A percentile compares a stretch with the other conserved stretches of the same genome.
These are phyloP conservation scores for Gnomoniopsis sp. DNA, from an alignment of 2,329 filamentous ascomycete genomes.

Conservation along the genomic window DNA sequence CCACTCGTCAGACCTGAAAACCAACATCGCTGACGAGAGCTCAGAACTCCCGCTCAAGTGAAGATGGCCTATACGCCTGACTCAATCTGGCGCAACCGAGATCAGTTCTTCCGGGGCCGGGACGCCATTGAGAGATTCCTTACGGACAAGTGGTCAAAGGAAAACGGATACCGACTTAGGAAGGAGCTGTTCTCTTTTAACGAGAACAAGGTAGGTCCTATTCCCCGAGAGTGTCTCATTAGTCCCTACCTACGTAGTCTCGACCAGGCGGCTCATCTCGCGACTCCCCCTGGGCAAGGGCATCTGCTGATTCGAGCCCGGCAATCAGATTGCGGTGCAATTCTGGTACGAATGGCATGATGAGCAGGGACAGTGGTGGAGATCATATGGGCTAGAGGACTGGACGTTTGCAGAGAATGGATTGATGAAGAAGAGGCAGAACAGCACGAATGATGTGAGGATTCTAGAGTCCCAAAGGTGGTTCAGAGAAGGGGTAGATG, in stretches of 20 bases:
- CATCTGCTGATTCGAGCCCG: background rate
- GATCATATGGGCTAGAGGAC: slow-evolving; percentile 81
- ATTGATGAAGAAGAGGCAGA: slow-evolving; percentile 69
- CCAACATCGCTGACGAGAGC: background rate
- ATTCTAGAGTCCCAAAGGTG: slow-evolving; percentile 62
- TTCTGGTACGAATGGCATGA: slow-evolving; percentile 89
- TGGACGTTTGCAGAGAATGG: slow-evolving; percentile 73
- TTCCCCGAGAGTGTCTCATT: background rate
- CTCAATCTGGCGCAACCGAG: slow-evolving; percentile 78
- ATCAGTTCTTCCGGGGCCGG: slow-evolving; percentile 65
- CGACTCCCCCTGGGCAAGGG: background rate
- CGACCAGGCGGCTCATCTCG: background rate
- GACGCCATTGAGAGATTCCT: slow-evolving; percentile 67
- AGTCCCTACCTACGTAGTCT: background rate
- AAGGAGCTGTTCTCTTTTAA: slow-evolving; percentile 82
- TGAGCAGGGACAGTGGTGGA: slow-evolving; percentile 70
- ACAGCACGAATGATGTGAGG: slow-evolving; percentile 71
- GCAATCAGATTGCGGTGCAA: slow-evolving; percentile 72
- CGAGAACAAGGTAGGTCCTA: slow-evolving; percentile 53
- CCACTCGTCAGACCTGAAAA: background rate
- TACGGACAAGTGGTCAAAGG: slow-evolving; percentile 69
- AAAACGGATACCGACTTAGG: slow-evolving; percentile 68
- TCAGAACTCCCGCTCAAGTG: slow-evolving; percentile 61
- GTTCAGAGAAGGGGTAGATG: slow-evolving; percentile 67
- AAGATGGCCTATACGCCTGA: slow-evolving; percentile 72